Evolutionary conservation across 495 filamentous ascomycete genomes (phyloP), one percentile per base, ranked within the genome.

Genomic region (Penicillium daleae): DNA sequence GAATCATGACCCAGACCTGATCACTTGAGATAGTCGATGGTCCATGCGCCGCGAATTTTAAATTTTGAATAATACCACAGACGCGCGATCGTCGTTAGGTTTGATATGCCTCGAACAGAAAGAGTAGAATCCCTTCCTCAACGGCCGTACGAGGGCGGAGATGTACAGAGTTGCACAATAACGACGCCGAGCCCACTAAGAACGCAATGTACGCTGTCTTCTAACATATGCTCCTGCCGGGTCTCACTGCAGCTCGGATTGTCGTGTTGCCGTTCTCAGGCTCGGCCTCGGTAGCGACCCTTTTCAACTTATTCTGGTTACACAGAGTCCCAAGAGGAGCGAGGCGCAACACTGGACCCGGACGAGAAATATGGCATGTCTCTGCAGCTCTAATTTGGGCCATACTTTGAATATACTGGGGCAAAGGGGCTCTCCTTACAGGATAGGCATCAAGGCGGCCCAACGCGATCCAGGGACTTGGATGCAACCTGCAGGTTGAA

Each of bases 1-100:
- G 56, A 63, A 46, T 46, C 1, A 46, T 17, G 46, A 26, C 46
- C 46, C 24, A 24, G 24, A 57, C 49, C 65, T 55, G 68, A 71
- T 73, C 75, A 74, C 68, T 74, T 74, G 76, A 74, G 63, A 71
- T 65, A 71, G 74, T 76, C 71, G 70, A 70, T 66, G 75, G 74
- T 44, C 76, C 75, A 73, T 77, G 75, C 76, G 71, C 67, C 12
- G 46, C 48, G 42, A 59, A 35, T 17, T 4, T 24, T 39, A 22
- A 61, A 35, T 51, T 59, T n/a, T 42, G 62, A 70, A 60, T 62
- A 55, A 31, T 27, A 54, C n/a, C n/a, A n/a, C 60, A 67, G 64
- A 59, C 53, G 60, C 58, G 60, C 44, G 54, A 66, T 59, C 50
- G 46, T 29, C 44, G 12, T 24, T 51, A 56, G 42, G 48, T 35